Base-by-base conservation (phyloP, 176 grass and related monocot species). In the Phragmites australis region DNA sequence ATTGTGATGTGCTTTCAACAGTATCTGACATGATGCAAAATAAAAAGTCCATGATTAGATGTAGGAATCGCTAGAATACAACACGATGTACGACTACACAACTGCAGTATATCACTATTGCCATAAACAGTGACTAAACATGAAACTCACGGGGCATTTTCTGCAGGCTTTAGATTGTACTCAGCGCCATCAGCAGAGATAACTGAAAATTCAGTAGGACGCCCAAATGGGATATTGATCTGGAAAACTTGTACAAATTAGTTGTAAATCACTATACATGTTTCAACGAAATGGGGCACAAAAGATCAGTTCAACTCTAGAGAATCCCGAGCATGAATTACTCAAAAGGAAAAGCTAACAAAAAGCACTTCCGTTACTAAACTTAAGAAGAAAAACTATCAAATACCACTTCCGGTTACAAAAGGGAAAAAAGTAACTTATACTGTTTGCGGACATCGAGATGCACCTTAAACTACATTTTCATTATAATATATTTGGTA, bases 141-240 rank as follows among this genome's bases (percentile, higher is more conserved):
- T 70, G 29, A 34, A 82, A 94, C 95, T 86, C 86, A 91, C 95
- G 50, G 74, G 12, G 83, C 84, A 78, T 85, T 83, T 21, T 87
- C 95, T 62, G 81, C 81, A 40, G 92, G 89, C 82, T 88, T 92
- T 55, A 98, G 78, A 70, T 89, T 74, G 82, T 81, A 90, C 46
- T 94, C 86, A 18, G 67, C 83, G 25, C 83, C 78, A 87, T 90
- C 79, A 43, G 88, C 81, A 49, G 88, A 88, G 32, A 85, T 71
- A 82, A 98, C 91, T 49, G 70, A 75, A 16, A 98, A 94, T 66
- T 98, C 95, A 5, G 39, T 73, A 62, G 92, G 81, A 31, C 70
- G 83, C 27, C 92, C 95, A 78, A 81, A 89, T 21, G 90, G 87
- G 78, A 98, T 83, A 79, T 82, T 85, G 85, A 94, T 89, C 95